These are phyloP conservation scores for Skeletonema marinoi DNA, from an alignment of 108 stramenopile genomes.

Conservation along the genomic window DNA sequence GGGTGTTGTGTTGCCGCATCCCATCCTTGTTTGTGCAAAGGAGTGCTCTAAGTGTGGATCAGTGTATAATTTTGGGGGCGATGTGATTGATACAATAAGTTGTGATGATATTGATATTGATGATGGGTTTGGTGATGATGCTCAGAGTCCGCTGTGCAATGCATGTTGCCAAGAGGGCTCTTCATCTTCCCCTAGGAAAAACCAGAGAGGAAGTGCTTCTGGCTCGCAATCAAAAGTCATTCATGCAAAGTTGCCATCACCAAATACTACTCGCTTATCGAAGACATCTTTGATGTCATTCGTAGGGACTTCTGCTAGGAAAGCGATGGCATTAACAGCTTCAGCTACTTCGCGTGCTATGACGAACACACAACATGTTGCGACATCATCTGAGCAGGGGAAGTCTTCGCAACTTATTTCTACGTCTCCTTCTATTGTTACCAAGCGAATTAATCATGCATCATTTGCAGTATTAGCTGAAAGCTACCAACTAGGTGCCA, in stretches of 20 bases:
- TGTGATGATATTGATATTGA: conserved; percentile 2
- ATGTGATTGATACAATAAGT: conserved; percentile 27
- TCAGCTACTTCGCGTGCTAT: neutral
- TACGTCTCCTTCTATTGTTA: conserved; percentile 39
- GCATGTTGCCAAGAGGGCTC: conserved; percentile 11
- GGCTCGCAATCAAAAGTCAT: neutral
- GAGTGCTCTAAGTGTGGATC: conserved; percentile 23
- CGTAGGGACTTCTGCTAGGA: conserved; percentile 39
- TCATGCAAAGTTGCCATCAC: neutral
- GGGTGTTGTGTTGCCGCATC: conserved; percentile 80
- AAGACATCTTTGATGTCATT: conserved; percentile 29
- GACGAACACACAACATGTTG: conserved; percentile 16
- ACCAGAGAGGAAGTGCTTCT: neutral
- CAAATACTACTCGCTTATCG: neutral
- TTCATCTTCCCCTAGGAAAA: neutral
- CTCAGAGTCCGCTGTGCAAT: neutral
- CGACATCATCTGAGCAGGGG: conserved; percentile 15
- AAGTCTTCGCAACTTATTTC: conserved; percentile 31
- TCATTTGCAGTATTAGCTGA: conserved; percentile 69
- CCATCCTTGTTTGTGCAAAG: conserved; percentile 51
- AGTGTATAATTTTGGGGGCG: conserved; percentile 16
- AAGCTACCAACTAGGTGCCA: conserved; percentile 27
- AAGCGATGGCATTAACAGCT: conserved; percentile 30
- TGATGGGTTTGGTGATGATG: conserved; percentile 15
- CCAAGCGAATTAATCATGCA: conserved; percentile 59